These are phyloP conservation scores for Borealophlyctis nickersoniae DNA, from an alignment of 192 early-diverging fungal genomes.

Conservation along the genomic window DNA sequence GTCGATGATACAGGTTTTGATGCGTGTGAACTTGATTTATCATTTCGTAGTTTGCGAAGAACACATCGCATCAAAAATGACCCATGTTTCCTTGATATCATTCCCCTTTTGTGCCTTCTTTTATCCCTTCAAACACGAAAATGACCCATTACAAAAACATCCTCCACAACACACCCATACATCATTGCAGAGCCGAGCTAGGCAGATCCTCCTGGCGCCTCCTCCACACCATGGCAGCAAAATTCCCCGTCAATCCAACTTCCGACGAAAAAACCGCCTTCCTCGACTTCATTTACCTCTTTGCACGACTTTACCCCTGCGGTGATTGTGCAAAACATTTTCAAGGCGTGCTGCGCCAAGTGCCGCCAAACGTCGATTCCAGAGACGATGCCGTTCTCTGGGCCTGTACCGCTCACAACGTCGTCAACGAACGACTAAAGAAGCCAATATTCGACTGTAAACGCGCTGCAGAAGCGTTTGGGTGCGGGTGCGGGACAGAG, in stretches of 20 bases:
- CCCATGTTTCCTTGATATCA: too few relatives aligned
- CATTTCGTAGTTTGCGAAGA: too few relatives aligned
- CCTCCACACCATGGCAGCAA: conserved; percentile 86
- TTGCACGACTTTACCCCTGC: conserved; percentile 90
- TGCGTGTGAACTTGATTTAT: too few relatives aligned
- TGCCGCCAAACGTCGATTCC: conserved; percentile 77
- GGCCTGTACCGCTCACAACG: conserved; percentile 86
- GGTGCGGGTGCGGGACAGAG: conserved; percentile 74
- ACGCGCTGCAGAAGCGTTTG: conserved; percentile 70
- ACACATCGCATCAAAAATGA: too few relatives aligned
- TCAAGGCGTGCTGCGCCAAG: conserved; percentile 64
- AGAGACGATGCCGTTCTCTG: conserved; percentile 75
- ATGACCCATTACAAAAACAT: background rate
- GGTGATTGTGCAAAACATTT: conserved; percentile 95
- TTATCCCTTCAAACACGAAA: background rate
- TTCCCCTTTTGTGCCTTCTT: background rate
- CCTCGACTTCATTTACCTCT: conserved; percentile 74
- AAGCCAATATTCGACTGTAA: conserved; percentile 83
- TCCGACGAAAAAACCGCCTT: conserved; percentile 71
- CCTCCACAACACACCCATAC: background rate
- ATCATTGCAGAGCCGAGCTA: conserved; percentile 69
- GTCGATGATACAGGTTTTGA: too few relatives aligned
- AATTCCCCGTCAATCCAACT: conserved; percentile 81
- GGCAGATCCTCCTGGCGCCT: conserved; percentile 89
- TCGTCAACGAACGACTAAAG: conserved; percentile 80